Base-by-base conservation (phyloP, 2,329 filamentous ascomycete species). In the Neofusicoccum umdonicola region DNA sequence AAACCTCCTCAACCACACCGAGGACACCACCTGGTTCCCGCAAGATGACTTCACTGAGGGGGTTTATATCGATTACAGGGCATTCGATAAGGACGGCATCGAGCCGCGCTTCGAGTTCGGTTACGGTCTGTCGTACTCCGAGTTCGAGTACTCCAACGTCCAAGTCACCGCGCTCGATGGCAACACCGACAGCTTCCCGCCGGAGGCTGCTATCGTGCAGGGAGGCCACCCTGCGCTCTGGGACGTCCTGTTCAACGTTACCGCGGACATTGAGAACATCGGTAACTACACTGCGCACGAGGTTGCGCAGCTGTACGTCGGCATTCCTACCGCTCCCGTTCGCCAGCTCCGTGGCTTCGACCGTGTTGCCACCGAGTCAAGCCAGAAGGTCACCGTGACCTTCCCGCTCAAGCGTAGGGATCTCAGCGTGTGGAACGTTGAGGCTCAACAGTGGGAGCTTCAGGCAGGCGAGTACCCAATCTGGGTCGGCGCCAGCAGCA, bases 71-170 rank as follows among this genome's bases (percentile, higher is more conserved):
- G 80, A 82, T 66, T 82, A 82, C 69, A 75, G 79, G 31, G 67
- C 74, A 52, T 82, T 82, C 65, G 77, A 79, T 67, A 91, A 90
- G 73, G 78, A 89, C 61, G 81, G 83, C 63, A 88, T 94, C 65
- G 82, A 82, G 13, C 85, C 88, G 5, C 80, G 87, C 54, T 91
- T 90, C 68, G 78, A 83, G 66, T 91, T 91, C 69, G 88, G 88
- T 2, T 88, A 88, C 69, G 89, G 88, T 4, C 80, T 85, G 42
- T 88, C 85, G 19, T 91, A 90, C 76, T 85, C 86, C 51, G 83
- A 79, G 7, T 91, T 90, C 74, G 78, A 80, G 19, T 90, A 90
- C 76, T 79, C 79, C 19, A 79, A 84, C 61, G 76, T 87, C 35
- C 77, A 74, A 0, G 78, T 88, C 1, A 74, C 65, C 63, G 85